Base-by-base conservation (phyloP, 176 grass and related monocot species). In the Paspalum notatum region DNA sequence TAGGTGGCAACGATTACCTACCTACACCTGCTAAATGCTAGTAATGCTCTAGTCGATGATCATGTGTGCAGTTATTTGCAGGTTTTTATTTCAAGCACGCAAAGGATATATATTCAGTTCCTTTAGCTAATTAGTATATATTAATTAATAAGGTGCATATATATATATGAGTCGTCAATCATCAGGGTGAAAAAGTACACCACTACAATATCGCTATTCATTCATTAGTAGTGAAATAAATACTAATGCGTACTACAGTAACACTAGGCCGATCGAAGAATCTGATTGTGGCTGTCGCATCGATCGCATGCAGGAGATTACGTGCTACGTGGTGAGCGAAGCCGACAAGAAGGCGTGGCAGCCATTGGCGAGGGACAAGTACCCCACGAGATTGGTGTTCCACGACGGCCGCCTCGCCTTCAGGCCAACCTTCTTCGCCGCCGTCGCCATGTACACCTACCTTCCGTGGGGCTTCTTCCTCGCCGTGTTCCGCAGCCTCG, bases 321-420 rank as follows among this genome's bases (percentile, higher is more conserved):
- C 16, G 68, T 41, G 37, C 53, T 83, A 42, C 32, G 32, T 32
- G 32, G 32, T 32, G 2, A 82, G 59, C 10, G 78, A 85, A 17
- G 46, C 84, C 5, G 94, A 97, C 52, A 91, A 90, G 82, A 85
- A 41, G 42, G 53, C 55, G 15, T 94, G 94, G 91, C 89, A 79
- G 16, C 46, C 50, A 5, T 12, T 97, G 74, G 75, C 81, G 0
- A 74, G 66, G 39, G 59, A 77, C 11, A 44, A 80, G 65, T 97
- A 97, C 71, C 88, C 75, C 5, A 87, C 68, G 17, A 70, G 79
- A 5, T 13, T 97, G 12, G 66, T 97, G 65, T 97, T 97, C 84
- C 94, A 97, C 77, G 94, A 93, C 73, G 91, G 94, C 47, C 80
- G 91, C 20, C 71, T 97, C 8, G 94, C 89, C 12, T 91, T 97